phyloP scores from a whole-genome alignment of 2,329 filamentous ascomycete genomes.

The Aureobasidium lini region DNA sequence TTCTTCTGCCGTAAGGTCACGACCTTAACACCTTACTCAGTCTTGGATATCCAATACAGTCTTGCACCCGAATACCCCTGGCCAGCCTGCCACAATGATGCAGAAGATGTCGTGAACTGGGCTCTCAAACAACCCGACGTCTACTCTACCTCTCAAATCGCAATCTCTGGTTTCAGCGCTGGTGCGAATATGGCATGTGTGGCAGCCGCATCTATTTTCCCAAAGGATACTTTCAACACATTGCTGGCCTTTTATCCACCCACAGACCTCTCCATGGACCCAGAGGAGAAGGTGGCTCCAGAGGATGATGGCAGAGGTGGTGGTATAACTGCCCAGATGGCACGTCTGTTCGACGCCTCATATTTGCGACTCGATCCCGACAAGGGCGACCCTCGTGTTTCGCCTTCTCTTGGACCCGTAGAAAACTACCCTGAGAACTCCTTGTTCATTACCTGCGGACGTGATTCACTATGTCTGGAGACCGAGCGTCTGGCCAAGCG shows the following conservation, averaged over 20 bases:
- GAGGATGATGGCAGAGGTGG: conserved; percentile 18
- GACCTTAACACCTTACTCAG: conserved; percentile 29
- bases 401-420: conserved; percentile 26
- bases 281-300: conserved; percentile 25
- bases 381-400: conserved; percentile 28
- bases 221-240: conserved; percentile 25
- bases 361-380: conserved; percentile 24
- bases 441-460: conserved; percentile 30
- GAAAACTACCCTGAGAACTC: conserved; percentile 22
- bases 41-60: conserved; percentile 36
- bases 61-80: conserved; percentile 40
- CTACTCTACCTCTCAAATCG: conserved; percentile 27
- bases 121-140: conserved; percentile 24
- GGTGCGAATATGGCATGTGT: conserved; percentile 34
- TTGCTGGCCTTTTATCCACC: conserved; percentile 31
- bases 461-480: conserved; percentile 33
- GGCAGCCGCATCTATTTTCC: conserved; percentile 25
- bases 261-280: conserved; percentile 26
- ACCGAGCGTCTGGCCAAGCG: conserved; percentile 28
- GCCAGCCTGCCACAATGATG: conserved; percentile 35
- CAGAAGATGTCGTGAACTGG: conserved; percentile 39
- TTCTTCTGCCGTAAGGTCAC: conserved; percentile 31
- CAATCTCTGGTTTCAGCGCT: conserved; percentile 35
- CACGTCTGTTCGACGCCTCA: conserved; percentile 26
- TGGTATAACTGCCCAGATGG: conserved; percentile 18